These are phyloP conservation scores for Xylaria curta DNA, from an alignment of 495 filamentous ascomycete species.

Conservation along the genomic window DNA sequence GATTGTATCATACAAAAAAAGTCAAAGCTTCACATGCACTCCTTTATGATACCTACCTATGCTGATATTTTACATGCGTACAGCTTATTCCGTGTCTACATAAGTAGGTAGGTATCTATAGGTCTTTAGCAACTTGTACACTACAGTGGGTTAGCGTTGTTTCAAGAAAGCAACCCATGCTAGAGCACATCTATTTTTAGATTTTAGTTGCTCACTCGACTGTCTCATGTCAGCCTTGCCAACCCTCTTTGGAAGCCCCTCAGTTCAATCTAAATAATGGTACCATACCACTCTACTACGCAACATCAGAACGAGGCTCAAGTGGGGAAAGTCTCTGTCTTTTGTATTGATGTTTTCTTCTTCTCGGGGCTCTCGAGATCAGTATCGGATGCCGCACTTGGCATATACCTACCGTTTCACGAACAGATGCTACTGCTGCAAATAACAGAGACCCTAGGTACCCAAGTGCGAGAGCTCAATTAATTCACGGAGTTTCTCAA, in stretches of 20 bases:
- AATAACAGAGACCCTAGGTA: background rate
- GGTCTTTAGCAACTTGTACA: background rate
- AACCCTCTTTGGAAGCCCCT: background rate
- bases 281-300: background rate
- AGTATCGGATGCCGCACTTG: background rate
- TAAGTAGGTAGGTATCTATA: too few relatives aligned
- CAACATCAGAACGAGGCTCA: background rate
- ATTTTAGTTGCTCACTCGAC: background rate
- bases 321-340: too few relatives aligned
- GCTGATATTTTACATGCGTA: background rate
- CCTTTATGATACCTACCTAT: background rate
- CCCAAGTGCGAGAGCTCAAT: background rate
- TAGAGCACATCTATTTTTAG: slow-evolving; percentile 7
- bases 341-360: too few relatives aligned
- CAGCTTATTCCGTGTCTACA: background rate
- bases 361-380: background rate
- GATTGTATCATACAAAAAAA: background rate
- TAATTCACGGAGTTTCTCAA: background rate
- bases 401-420: background rate
- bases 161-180: background rate
- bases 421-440: background rate
- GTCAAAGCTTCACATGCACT: background rate
- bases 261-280: background rate
- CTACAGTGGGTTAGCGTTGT: background rate
- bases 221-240: slow-evolving; percentile 12